Evolutionary conservation across 345 rosid genomes (phyloP).

Genomic region (Bretschneidera sinensis): DNA sequence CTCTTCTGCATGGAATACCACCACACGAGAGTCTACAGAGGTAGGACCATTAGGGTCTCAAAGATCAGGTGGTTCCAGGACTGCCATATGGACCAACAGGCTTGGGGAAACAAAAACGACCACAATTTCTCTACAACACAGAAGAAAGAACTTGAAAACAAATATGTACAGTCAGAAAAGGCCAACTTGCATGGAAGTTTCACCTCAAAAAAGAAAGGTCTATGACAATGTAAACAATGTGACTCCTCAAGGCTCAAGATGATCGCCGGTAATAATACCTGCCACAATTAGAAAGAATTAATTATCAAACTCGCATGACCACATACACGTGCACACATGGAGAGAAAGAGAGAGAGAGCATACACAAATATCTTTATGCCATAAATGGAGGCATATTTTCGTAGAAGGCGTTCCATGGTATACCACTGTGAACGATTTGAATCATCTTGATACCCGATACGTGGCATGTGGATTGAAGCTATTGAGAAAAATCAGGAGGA

Average conservation of each 20-base stretch:
- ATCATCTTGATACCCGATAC: conserved; percentile 71
- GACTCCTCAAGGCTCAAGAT: conserved; percentile 7
- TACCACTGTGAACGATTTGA: conserved; percentile 83
- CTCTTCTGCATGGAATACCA: no score
- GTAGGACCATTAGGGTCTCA: no score
- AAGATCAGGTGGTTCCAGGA: no score
- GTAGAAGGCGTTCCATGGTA: conserved; percentile 73
- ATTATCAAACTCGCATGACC: neutral
- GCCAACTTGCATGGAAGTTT: no score
- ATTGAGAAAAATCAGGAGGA: conserved; percentile 4
- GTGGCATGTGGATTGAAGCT: conserved; percentile 94
- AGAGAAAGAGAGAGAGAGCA: conserved; percentile 2
- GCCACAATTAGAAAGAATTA: conserved; percentile 13
- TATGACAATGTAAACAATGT: no score
- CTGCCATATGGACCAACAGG: no score
- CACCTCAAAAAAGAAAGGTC: no score
- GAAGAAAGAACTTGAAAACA: no score
- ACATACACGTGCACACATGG: neutral
- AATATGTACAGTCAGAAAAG: no score
- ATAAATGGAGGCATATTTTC: conserved; percentile 68
- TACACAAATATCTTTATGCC: conserved; percentile 72
- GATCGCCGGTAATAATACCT: conserved; percentile 67
- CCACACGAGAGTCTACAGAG: no score
- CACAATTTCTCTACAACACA: no score
- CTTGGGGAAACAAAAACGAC: no score